These are phyloP conservation scores for Stephanodiscus minutulus DNA, from an alignment of 108 stramenopile genomes.

Conservation along the genomic window DNA sequence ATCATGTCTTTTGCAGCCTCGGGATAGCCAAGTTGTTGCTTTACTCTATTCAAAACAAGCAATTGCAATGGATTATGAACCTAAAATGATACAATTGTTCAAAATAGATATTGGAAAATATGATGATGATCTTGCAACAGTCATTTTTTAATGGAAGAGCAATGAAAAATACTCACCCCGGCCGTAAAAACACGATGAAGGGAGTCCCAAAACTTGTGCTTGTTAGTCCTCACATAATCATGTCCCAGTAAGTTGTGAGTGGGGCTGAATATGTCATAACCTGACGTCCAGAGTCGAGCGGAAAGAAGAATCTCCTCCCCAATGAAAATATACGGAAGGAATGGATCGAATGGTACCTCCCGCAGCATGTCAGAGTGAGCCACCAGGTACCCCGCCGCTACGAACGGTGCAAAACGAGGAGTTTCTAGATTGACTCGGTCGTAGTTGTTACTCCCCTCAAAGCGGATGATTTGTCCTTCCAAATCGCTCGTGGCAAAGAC, in stretches of 20 bases:
- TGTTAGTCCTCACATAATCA: conserved; percentile 87
- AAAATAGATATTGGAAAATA: neutral
- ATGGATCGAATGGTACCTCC: conserved; percentile 98
- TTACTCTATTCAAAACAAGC: conserved; percentile 76
- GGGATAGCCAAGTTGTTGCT: conserved; percentile 87
- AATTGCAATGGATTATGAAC: conserved; percentile 80
- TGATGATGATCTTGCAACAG: neutral
- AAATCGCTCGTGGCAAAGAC: conserved; percentile 83
- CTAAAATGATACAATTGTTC: conserved; percentile 4
- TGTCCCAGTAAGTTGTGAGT: conserved; percentile 88
- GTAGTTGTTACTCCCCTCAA: conserved; percentile 72
- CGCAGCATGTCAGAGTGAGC: conserved; percentile 51
- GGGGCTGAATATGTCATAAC: conserved; percentile 97
- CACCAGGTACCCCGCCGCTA: conserved; percentile 81
- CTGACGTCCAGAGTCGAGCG: conserved; percentile 91
- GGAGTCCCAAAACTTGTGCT: conserved; percentile 98
- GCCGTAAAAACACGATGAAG: conserved; percentile 78
- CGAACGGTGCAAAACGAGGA: conserved; percentile 85
- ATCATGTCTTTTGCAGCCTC: conserved; percentile 80
- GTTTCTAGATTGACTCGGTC: conserved; percentile 61
- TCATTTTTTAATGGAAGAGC: neutral
- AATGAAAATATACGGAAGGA: conserved; percentile 97
- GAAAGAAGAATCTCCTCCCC: conserved; percentile 95
- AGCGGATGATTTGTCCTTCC: conserved; percentile 88
- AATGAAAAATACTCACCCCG: conserved; percentile 37